Percentiles rank a stretch among this genome's conserved stretches.
These are phyloP conservation scores for Scutellaria minor DNA, from an alignment of 257 asterid genomes.

Conservation along the genomic window DNA sequence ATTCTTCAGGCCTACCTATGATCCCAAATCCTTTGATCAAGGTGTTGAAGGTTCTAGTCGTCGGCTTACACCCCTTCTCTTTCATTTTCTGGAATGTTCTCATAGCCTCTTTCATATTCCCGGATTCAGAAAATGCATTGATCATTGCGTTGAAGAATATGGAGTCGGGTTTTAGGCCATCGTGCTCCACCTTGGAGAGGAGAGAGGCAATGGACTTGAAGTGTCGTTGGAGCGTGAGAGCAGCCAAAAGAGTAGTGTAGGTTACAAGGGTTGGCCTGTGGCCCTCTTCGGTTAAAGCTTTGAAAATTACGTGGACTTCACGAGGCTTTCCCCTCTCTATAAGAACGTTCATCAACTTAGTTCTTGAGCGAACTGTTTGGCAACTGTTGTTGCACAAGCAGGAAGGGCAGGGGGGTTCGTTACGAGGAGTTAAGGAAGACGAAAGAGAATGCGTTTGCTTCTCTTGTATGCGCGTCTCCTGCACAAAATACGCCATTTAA, in stretches of 20 bases:
- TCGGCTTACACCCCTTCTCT: slow-evolving; percentile 81
- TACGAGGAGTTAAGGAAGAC: slow-evolving; percentile 39
- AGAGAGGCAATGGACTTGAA: slow-evolving; percentile 81
- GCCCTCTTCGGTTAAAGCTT: slow-evolving; percentile 75
- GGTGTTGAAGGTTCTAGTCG: slow-evolving; percentile 80
- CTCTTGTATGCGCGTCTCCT: slow-evolving; percentile 60
- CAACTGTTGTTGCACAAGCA: slow-evolving; percentile 63
- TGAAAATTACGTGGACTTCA: slow-evolving; percentile 69
- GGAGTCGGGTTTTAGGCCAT: slow-evolving; percentile 85
- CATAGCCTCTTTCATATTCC: slow-evolving; percentile 88
- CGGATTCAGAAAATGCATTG: slow-evolving; percentile 92
- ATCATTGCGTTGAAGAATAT: slow-evolving; percentile 93
- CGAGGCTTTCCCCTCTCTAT: slow-evolving; percentile 68
- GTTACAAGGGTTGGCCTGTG: slow-evolving; percentile 92
- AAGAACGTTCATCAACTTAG: slow-evolving; percentile 81
- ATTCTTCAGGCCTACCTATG: slow-evolving; percentile 86
- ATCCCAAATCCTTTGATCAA: slow-evolving; percentile 88
- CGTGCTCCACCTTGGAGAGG: slow-evolving; percentile 65
- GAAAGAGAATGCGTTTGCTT: slow-evolving; percentile 39
- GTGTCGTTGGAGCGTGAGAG: slow-evolving; percentile 76
- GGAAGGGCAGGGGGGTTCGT: slow-evolving; percentile 52
- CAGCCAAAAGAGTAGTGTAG: slow-evolving; percentile 82
- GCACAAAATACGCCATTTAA: slow-evolving; percentile 31
- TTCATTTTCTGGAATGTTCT: slow-evolving; percentile 69
- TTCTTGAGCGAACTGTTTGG: slow-evolving; percentile 77